Conservation (phyloP, 768 basidiomycete species). For the Rhodotorula diobovata region DNA sequence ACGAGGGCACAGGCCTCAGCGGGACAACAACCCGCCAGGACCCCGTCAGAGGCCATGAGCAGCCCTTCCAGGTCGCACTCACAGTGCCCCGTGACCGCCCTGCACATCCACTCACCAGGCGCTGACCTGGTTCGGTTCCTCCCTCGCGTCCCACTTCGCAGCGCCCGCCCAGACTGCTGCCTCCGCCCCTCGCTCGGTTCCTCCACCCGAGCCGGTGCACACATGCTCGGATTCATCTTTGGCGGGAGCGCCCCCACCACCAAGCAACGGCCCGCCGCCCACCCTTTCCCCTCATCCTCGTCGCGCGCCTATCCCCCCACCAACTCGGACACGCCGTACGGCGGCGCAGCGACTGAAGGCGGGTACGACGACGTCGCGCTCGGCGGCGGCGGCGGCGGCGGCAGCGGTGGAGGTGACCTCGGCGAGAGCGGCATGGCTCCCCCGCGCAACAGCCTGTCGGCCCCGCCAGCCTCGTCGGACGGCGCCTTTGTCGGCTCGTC, state of each 20-base stretch:
- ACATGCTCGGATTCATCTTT: slow-evolving; percentile 18
- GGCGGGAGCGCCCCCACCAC: background rate
- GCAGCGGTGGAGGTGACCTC: background rate
- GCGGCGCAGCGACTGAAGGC: background rate
- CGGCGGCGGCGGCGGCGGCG: background rate
- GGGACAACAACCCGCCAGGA: no score
- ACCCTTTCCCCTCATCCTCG: background rate
- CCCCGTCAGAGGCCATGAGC: no score
- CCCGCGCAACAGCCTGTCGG: background rate
- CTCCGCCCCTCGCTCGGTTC: no score
- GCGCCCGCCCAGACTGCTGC: no score
- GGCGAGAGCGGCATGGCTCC: background rate
- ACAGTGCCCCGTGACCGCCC: no score
- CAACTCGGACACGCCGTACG: background rate
- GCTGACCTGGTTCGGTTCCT: no score
- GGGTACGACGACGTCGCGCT: slow-evolving; percentile 27
- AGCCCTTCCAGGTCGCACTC: no score
- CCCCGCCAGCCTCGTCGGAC: background rate
- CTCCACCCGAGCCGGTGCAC: no score
- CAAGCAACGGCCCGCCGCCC: background rate
- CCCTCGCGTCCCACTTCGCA: no score
- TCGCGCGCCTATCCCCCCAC: background rate
- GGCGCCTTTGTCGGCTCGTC: slow-evolving; percentile 3
- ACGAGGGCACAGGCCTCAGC: no score
- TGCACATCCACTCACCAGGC: no score